Evolutionary conservation across 179 eudicot genomes (phyloP).

Genomic region (Actinidia chinensis): DNA sequence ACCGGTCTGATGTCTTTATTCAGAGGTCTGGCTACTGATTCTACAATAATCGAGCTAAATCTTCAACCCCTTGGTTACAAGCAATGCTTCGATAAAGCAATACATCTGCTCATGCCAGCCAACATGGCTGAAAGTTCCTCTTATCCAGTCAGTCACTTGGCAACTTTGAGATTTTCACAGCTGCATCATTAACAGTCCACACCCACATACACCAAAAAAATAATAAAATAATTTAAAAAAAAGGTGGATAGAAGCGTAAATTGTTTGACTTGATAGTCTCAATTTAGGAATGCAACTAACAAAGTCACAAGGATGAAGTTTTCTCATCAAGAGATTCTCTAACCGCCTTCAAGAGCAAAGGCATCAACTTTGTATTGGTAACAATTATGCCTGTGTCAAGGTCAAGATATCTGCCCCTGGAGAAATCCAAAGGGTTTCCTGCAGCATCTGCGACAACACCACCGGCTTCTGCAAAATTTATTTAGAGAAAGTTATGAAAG

Average conservation of each 20-base stretch:
- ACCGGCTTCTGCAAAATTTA: slow-evolving; percentile 79
- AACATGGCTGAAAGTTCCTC: background rate
- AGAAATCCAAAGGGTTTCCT: slow-evolving; percentile 92
- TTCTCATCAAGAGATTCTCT: slow-evolving; percentile 72
- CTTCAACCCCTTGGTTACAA: no score
- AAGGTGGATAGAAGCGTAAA: no score
- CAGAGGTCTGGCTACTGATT: no score
- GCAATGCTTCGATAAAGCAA: no score
- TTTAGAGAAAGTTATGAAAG: background rate
- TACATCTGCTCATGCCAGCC: no score
- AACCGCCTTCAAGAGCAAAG: slow-evolving; percentile 80
- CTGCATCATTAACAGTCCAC: background rate
- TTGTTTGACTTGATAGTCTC: background rate
- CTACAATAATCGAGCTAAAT: no score
- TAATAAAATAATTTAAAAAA: no score
- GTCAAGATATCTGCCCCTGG: slow-evolving; percentile 83
- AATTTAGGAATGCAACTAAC: no score
- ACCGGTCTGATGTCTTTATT: no score
- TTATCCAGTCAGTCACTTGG: background rate
- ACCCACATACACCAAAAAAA: no score
- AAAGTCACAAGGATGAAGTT: slow-evolving; percentile 51
- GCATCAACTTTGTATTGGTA: slow-evolving; percentile 82
- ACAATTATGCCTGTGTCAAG: slow-evolving; percentile 84
- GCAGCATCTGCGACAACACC: slow-evolving; percentile 86
- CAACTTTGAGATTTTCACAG: background rate